Evolutionary conservation across 345 rosid species (phyloP), one percentile per base, ranked within the genome.

Genomic region (Citrus reticulata): DNA sequence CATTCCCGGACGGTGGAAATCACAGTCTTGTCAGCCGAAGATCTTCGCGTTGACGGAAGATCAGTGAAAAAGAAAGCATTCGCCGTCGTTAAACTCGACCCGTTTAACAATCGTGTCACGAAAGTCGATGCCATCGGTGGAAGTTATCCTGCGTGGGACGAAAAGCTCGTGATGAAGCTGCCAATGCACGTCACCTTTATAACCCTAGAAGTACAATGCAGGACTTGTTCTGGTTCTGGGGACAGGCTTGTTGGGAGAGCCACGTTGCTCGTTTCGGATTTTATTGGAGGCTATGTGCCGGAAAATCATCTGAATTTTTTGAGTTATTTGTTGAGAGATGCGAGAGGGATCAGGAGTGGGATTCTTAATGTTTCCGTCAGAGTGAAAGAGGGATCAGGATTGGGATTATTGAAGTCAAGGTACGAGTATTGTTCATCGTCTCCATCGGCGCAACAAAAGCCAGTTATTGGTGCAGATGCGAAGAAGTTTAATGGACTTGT

Each of bases 301-400:
- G 84, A 55, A 49, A 85, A 86, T 19, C 81, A 84, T 78, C 57
- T 90, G 40, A 91, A 86, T 7, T 86, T 94, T 40, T 77, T 94
- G 87, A 94, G 97, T 75, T 92, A 92, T 62, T 81, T 94, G 73
- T 81, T 94, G 29, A 80, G 87, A 63, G 91, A 94, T 42, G 63
- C 58, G 1, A 79, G 46, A 17, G 90, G 91, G 25, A 74, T 78
- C 5, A 87, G 72, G 79, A 81, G 85, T 8, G 95, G 97, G 0
- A 86, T 91, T 55, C 49, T 94, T 1, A 91, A 94, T 74, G 80
- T 87, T 25, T 83, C 86, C 0, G 79, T 74, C 22, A 84, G 60
- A 74, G 84, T 76, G 13, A 24, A 14, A 24, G 8, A 22, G 29
- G 72, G 39, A 74, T 46, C 51, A 46, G 51, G 49, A 42, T 40